Base-by-base conservation (phyloP, 1,284 basidiomycete genomes). In the Ustanciosporium gigantosporum region DNA sequence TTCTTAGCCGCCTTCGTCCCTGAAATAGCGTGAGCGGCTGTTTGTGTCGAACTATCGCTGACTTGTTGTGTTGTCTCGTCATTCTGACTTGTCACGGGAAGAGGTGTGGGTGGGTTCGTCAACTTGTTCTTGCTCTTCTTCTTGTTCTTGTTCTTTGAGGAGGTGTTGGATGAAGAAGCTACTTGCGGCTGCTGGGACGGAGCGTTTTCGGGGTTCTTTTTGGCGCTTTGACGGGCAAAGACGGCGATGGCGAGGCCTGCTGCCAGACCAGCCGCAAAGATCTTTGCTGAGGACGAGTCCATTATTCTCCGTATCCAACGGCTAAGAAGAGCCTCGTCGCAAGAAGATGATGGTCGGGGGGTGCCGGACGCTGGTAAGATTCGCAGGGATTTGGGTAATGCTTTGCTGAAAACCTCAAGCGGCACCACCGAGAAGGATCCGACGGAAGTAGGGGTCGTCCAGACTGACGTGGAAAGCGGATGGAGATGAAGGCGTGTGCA, bases 271-370 rank as follows among this genome's bases (percentile, higher is more conserved):
- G 57, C 22, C 11, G 59, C 59, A 32, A 62, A 62, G 47, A 62
- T 62, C 52, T 62, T 62, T 25, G 52, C 52, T n/a, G n/a, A n/a
- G n/a, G n/a, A n/a, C 38, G 59, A 62, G 25, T 62, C 59, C 59
- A 62, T 62, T 15, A 5, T 45, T 15, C n/a, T n/a, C n/a, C n/a
- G n/a, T n/a, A 29, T 29, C 27, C 27, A 29, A 29, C n/a, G n/a
- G 27, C n/a, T n/a, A 29, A 29, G 27, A 29, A n/a, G 27, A 29
- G n/a, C 9, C 11, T 9, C 27, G 27, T 29, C n/a, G n/a, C n/a
- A n/a, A n/a, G n/a, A n/a, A n/a, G n/a, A n/a, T n/a, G n/a, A n/a
- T n/a, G n/a, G n/a, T n/a, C n/a, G n/a, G n/a, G n/a, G n/a, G n/a
- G n/a, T n/a, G n/a, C n/a, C n/a, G n/a, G n/a, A n/a, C n/a, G n/a